phyloP scores from a whole-genome alignment of 176 grass and related monocot species.

The Aegilops umbellulata region DNA sequence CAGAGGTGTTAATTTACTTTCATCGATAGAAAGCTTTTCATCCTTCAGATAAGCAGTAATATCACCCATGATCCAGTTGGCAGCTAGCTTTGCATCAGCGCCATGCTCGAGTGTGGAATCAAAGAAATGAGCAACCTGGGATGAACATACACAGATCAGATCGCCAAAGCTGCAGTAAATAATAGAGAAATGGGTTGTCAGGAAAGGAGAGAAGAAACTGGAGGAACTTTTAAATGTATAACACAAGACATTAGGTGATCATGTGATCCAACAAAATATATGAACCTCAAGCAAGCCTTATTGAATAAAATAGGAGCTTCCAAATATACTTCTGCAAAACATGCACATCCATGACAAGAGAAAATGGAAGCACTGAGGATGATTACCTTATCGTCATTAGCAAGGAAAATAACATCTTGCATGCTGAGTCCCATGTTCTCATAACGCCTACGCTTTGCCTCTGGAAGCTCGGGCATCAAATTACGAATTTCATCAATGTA shows the following conservation, averaged over 20 bases:
- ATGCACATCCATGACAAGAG: not conserved
- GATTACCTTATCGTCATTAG: slow-evolving; percentile 84
- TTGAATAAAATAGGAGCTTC: not conserved
- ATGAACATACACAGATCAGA: slow-evolving; percentile 28
- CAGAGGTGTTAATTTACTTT: slow-evolving; percentile 82
- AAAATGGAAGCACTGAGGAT: slow-evolving; percentile 19
- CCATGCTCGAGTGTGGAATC: slow-evolving; percentile 78
- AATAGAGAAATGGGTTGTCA: not conserved
- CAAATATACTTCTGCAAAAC: not conserved
- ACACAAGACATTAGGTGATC: not conserved
- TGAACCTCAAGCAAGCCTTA: not conserved
- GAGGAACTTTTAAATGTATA: not conserved
- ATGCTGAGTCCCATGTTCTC: slow-evolving; percentile 85
- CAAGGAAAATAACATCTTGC: slow-evolving; percentile 98
- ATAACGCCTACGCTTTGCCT: slow-evolving; percentile 90
- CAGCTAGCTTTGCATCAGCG: slow-evolving; percentile 77
- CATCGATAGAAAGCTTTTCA: slow-evolving; percentile 72
- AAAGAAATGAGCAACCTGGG: slow-evolving; percentile 84
- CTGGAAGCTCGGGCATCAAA: slow-evolving; percentile 87
- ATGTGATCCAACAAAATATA: slow-evolving; percentile 6
- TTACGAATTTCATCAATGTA: slow-evolving; percentile 69
- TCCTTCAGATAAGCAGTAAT: slow-evolving; percentile 90
- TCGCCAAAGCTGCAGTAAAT: slow-evolving; percentile 5
- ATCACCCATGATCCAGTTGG: slow-evolving; percentile 98
- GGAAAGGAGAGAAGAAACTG: not conserved